phyloP scores from a whole-genome alignment of 306 rosid genomes.

The Cucurbita moschata region DNA sequence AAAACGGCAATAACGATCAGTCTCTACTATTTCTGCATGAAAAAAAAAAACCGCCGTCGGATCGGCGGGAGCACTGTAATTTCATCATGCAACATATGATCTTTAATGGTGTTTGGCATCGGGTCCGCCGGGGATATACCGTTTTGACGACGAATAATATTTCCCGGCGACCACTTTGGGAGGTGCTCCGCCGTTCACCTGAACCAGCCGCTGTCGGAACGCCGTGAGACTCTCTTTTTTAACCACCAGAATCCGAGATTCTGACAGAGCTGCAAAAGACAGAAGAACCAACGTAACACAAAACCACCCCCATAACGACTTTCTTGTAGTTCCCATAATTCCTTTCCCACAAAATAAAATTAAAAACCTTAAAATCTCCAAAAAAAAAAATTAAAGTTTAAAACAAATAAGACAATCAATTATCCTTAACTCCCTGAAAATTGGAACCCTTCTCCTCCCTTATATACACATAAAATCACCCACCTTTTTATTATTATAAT shows the following conservation, averaged over 20 bases:
- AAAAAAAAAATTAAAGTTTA: not conserved
- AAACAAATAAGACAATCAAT: not conserved
- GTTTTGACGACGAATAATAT: not conserved
- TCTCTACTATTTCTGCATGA: not conserved
- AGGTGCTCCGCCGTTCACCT: not conserved
- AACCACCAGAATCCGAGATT: not conserved
- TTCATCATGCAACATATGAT: not conserved
- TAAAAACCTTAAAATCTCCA: not conserved
- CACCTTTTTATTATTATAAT: not conserved
- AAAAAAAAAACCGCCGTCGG: not conserved
- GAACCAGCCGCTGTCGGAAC: not conserved
- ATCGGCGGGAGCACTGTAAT: not conserved
- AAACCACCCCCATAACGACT: not conserved
- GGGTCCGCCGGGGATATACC: conserved; percentile 1
- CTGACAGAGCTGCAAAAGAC: not conserved
- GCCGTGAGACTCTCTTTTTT: not conserved
- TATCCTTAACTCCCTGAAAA: not conserved
- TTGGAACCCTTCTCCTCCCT: not conserved
- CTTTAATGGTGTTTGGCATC: not conserved
- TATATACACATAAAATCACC: not conserved
- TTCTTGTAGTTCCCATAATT: not conserved
- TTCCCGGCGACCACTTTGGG: not conserved
- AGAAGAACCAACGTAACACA: not conserved
- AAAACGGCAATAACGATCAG: not conserved
- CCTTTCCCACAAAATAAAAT: not conserved